Evolutionary conservation across 108 stramenopile species (phyloP).

Genomic region (Asterionellopsis glacialis): DNA sequence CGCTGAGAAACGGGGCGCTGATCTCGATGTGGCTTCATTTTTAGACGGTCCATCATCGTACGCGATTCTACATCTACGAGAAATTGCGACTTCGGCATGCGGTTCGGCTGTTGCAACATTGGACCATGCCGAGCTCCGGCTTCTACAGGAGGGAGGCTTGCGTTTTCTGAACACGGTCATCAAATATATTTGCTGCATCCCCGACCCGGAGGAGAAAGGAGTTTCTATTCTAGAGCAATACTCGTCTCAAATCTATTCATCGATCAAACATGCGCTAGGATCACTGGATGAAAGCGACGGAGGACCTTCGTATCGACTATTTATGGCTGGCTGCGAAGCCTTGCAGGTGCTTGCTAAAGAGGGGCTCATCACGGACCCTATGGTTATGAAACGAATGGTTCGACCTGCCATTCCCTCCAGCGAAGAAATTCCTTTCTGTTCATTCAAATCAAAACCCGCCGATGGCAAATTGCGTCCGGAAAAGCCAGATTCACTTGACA

Average conservation of each 20-base stretch:
- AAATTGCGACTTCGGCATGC: constrained; percentile 53
- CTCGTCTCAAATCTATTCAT: constrained; percentile 72
- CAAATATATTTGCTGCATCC: constrained; percentile 47
- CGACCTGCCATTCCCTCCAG: constrained; percentile 38
- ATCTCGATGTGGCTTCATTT: constrained; percentile 4
- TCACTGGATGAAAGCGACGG: constrained; percentile 32
- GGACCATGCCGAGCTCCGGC: constrained; percentile 66
- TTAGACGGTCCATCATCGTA: constrained; percentile 14
- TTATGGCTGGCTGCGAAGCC: constrained; percentile 56
- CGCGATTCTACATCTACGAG: constrained; percentile 53
- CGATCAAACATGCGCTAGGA: constrained; percentile 64
- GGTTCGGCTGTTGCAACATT: constrained; percentile 58
- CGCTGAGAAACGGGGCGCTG: constrained; percentile 9
- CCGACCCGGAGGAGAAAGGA: constrained; percentile 57
- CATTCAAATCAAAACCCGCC: constrained; percentile 20
- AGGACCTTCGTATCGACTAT: constrained; percentile 41
- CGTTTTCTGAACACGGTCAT: constrained; percentile 44
- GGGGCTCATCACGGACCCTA: constrained; percentile 44
- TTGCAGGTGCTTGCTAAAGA: constrained; percentile 40
- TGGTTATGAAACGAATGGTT: constrained; percentile 53
- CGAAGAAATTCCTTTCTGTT: constrained; percentile 26
- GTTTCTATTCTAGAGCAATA: constrained; percentile 57
- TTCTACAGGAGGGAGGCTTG: constrained; percentile 60
- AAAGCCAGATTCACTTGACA: constrained; percentile 16
- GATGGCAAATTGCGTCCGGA: constrained; percentile 5